Percentiles rank a stretch among this genome's conserved stretches.
Conservation (phyloP, 1,139 yeast genomes). For the Hansenula lynferdii region DNA sequence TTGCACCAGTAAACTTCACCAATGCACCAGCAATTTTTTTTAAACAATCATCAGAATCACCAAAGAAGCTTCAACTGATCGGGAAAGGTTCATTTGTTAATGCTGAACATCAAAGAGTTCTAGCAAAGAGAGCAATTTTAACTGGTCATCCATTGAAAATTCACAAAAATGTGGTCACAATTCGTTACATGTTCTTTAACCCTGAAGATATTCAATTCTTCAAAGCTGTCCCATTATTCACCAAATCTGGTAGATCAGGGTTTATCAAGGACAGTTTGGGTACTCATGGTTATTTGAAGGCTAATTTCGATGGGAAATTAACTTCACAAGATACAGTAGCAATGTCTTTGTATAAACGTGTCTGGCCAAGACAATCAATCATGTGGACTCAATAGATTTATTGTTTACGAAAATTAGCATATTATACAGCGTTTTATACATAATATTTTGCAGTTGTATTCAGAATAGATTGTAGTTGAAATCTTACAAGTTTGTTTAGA, state of each 20-base stretch:
- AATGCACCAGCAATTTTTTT: constrained; percentile 78
- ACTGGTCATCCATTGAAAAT: constrained; percentile 97
- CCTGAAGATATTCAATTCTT: constrained; percentile 86
- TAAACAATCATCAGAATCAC: constrained; percentile 36
- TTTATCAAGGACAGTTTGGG: constrained; percentile 93
- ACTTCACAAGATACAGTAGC: constrained; percentile 92
- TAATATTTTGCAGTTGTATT: neutral
- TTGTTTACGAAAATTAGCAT: neutral
- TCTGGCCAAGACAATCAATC: constrained; percentile 67
- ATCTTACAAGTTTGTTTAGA: neutral
- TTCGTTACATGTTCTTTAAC: constrained; percentile 97
- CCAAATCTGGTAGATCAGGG: constrained; percentile 90
- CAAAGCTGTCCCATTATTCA: constrained; percentile 88
- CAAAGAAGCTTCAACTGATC: constrained; percentile 55
- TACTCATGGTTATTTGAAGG: constrained; percentile 97
- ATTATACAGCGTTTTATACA: neutral
- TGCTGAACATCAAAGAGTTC: constrained; percentile 76
- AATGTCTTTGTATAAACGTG: constrained; percentile 90
- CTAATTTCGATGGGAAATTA: constrained; percentile 87
- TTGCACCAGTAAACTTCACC: constrained; percentile 85
- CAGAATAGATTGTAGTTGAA: neutral
- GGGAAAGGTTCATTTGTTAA: constrained; percentile 92
- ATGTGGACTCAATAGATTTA: constrained; percentile 23
- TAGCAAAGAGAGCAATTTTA: constrained; percentile 83
- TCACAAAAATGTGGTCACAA: constrained; percentile 86